phyloP scores from a whole-genome alignment of 805 yeast genomes.

The Teunomyces funiuensis region DNA sequence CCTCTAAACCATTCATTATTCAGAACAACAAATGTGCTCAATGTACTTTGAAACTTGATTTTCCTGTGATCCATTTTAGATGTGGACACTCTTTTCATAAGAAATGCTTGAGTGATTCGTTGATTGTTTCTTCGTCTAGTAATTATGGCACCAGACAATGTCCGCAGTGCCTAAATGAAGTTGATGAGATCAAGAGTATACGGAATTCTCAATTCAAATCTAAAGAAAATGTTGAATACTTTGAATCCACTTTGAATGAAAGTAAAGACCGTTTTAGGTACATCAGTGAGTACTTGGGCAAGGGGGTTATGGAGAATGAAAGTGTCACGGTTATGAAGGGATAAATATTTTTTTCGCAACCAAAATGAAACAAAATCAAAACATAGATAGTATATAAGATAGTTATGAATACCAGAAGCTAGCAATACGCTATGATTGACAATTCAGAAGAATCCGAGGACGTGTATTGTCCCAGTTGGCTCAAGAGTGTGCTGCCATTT shows the following conservation, averaged over 20 bases:
- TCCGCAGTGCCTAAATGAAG: constrained; percentile 73
- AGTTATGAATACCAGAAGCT: too few species aligned
- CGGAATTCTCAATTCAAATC: constrained; percentile 60
- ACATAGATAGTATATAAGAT: not conserved
- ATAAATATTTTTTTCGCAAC: constrained; percentile 2
- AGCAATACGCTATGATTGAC: constrained; percentile 1
- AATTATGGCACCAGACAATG: constrained; percentile 40
- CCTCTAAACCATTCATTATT: constrained; percentile 47
- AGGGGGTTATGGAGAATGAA: constrained; percentile 73
- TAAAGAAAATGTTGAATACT: constrained; percentile 61
- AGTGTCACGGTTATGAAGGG: constrained; percentile 10
- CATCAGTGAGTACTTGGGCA: constrained; percentile 78
- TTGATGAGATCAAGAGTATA: constrained; percentile 62
- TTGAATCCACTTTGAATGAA: constrained; percentile 55
- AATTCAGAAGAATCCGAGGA: constrained; percentile 1
- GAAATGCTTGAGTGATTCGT: constrained; percentile 62
- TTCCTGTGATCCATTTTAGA: constrained; percentile 79
- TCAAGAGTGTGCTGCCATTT: not conserved
- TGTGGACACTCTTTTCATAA: constrained; percentile 88
- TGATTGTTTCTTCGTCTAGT: constrained; percentile 11
- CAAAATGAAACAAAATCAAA: not conserved
- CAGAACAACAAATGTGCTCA: constrained; percentile 65
- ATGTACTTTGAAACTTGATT: constrained; percentile 65
- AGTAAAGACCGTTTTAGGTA: constrained; percentile 67
- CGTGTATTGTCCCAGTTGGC: constrained; percentile 2